Evolutionary conservation across 2,329 filamentous ascomycete species (phyloP), one percentile per base, ranked within the genome.

Genomic region (Pseudofabraea citricarpa): DNA sequence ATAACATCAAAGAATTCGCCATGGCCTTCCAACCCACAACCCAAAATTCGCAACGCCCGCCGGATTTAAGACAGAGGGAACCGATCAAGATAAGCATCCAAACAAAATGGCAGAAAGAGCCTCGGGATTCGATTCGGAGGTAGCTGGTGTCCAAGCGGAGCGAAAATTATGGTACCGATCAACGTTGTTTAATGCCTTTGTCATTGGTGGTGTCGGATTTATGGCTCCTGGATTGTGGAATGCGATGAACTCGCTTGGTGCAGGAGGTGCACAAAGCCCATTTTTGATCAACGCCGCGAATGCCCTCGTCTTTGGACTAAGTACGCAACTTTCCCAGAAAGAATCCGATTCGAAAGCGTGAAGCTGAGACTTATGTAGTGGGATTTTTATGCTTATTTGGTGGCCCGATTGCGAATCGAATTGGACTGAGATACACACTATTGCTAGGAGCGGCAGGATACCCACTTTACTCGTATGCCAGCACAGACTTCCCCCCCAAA

Each of bases 401-500:
- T 0, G 81, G 77, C 42, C 69, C 74, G 0, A 62, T 87, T 12
- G 80, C 86, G 0, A 74, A 74, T 27, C 80, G 78, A 36, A 75
- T 87, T 33, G 84, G 84, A 0, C 83, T 88, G 50, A 85, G 84
- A 52, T 77, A 78, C 41, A 79, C 83, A 0, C 62, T 88, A 15
- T 76, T 86, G 3, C 45, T 72, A 4, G 71, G 70, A 6, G 64
- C 69, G 1, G 56, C 66, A n/a, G 64, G 64, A 3, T 67, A 66
- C 33, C 64, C 65, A 4, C 45, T 67, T 2, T 68, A 68, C 36
- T 63, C 64, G 0, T 63, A 63, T 18, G 39, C 21, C 19, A 19
- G n/a, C n/a, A n/a, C n/a, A n/a, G n/a, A n/a, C n/a, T n/a, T n/a
- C n/a, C n/a, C n/a, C n/a, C n/a, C n/a, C n/a, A n/a, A n/a, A n/a